These are phyloP conservation scores for Xerocomellus intermedius DNA, from an alignment of 768 basidiomycete species.

Conservation along the genomic window DNA sequence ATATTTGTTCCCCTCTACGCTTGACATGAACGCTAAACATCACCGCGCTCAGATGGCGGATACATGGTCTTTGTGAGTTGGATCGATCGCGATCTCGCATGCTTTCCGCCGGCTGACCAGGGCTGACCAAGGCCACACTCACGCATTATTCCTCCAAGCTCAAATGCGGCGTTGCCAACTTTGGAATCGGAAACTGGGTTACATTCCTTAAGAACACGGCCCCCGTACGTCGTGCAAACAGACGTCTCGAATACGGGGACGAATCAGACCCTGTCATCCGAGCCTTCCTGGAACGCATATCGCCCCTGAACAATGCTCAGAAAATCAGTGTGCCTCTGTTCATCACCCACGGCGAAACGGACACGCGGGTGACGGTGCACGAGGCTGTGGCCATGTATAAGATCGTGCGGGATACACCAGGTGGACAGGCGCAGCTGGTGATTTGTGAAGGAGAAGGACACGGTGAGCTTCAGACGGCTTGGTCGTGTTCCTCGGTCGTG, in stretches of 20 bases:
- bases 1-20: not conserved
- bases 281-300: conserved; percentile 38
- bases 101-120: not conserved
- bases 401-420: conserved; percentile 24
- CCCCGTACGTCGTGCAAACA: conserved; percentile 32
- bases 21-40: not conserved
- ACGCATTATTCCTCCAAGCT: conserved; percentile 42
- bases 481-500: not conserved
- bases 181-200: conserved; percentile 39
- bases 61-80: conserved; percentile 41
- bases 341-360: conserved; percentile 43
- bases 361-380: conserved; percentile 39
- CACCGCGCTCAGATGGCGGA: conserved; percentile 32
- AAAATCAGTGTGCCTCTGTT: conserved; percentile 37
- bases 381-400: conserved; percentile 40
- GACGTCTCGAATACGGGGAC: conserved; percentile 42
- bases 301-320: conserved; percentile 38
- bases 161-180: conserved; percentile 41
- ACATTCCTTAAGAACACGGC: conserved; percentile 45
- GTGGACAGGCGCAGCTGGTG: conserved; percentile 35
- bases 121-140: conserved; percentile 36
- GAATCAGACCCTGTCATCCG: conserved; percentile 38
- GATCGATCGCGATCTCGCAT: not conserved
- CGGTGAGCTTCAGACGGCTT: conserved; percentile 28
- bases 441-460: conserved; percentile 44